Conservation (phyloP, 2,329 filamentous ascomycete species). For the Aspergillus nomiae region DNA sequence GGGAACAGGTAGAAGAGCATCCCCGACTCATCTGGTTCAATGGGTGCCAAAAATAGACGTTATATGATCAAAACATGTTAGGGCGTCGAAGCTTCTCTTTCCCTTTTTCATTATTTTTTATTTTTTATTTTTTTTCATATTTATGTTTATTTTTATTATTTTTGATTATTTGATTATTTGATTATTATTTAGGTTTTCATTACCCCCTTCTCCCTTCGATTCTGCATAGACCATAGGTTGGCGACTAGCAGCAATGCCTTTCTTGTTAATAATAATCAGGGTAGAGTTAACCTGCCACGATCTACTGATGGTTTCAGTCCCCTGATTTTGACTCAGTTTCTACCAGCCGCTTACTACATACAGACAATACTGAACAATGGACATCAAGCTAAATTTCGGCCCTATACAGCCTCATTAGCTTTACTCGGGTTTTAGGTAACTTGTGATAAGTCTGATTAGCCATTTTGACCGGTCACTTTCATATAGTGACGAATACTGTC, state of each 20-base stretch:
- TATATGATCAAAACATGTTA: neutral
- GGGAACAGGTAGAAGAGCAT: neutral
- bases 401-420: neutral
- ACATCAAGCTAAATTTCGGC: neutral
- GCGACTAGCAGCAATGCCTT: neutral
- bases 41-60: neutral
- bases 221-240: neutral
- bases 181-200: too few relatives aligned
- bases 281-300: neutral
- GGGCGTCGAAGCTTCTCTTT: neutral
- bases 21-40: neutral
- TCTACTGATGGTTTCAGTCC: neutral
- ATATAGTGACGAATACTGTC: neutral
- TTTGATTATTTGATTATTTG: too few relatives aligned
- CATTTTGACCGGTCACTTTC: constrained; percentile 9
- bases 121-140: neutral
- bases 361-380: neutral
- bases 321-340: neutral
- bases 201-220: neutral
- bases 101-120: neutral
- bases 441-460: neutral
- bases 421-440: neutral
- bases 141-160: neutral
- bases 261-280: neutral
- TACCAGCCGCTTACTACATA: neutral